Percentiles rank a stretch among this genome's conserved stretches.
These are phyloP conservation scores for Pinus taeda DNA, from an alignment of 75 land plant genomes.

Conservation along the genomic window DNA sequence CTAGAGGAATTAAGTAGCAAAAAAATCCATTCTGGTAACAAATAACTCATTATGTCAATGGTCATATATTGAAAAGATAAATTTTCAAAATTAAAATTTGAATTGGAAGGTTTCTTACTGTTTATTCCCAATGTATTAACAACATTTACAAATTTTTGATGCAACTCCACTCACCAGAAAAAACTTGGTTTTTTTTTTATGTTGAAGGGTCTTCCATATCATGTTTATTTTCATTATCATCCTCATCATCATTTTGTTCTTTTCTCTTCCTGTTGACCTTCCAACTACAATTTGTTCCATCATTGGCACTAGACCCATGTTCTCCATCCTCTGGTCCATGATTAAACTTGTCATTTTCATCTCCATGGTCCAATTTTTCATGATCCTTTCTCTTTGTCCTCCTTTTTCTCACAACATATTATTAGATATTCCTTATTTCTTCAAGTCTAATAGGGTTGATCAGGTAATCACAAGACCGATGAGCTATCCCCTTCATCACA, in stretches of 20 bases:
- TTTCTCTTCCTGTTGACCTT: constrained; percentile 50
- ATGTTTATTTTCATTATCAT: constrained; percentile 45
- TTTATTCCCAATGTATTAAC: constrained; percentile 87
- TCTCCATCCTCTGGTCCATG: constrained; percentile 22
- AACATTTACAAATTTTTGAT: constrained; percentile 84
- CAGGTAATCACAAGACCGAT: constrained; percentile 90
- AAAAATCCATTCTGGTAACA: neutral
- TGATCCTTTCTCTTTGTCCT: constrained; percentile 27
- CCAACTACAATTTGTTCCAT: constrained; percentile 33
- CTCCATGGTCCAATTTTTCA: constrained; percentile 19
- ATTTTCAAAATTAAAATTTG: no score
- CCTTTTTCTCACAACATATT: constrained; percentile 78
- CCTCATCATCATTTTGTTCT: constrained; percentile 50
- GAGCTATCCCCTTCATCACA: constrained; percentile 89
- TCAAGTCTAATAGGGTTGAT: constrained; percentile 86
- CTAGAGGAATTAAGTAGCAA: neutral
- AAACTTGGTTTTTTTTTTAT: constrained; percentile 80
- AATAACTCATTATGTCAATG: no score
- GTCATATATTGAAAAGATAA: no score
- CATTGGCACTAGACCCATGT: constrained; percentile 21
- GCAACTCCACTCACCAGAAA: constrained; percentile 91
- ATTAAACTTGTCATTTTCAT: constrained; percentile 21
- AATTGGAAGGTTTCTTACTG: constrained; percentile 53
- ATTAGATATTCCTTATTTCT: constrained; percentile 89
- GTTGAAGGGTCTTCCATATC: constrained; percentile 70